Conservation (phyloP, 176 grass and related monocot species). For the Saccharum spontaneum region DNA sequence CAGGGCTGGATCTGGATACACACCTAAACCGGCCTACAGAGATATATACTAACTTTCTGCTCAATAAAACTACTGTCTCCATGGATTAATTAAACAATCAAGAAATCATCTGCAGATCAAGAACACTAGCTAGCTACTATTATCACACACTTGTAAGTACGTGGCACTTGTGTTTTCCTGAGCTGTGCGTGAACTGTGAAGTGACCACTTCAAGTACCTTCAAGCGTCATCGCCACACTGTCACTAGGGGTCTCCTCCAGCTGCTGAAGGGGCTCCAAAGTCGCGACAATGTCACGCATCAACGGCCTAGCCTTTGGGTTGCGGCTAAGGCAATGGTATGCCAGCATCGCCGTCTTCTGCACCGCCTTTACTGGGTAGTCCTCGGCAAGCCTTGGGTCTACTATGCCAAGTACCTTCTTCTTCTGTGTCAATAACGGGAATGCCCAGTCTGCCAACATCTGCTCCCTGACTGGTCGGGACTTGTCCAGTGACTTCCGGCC, state of each 20-base stretch:
- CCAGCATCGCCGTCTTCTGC: slow-evolving; percentile 69
- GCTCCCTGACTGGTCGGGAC: slow-evolving; percentile 60
- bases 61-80: background rate
- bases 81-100: slow-evolving; percentile 28
- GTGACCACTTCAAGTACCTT: slow-evolving; percentile 13
- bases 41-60: background rate
- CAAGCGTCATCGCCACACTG: background rate
- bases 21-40: background rate
- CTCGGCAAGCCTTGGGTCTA: slow-evolving; percentile 53
- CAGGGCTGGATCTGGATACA: background rate
- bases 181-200: background rate
- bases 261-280: slow-evolving; percentile 64
- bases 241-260: slow-evolving; percentile 20
- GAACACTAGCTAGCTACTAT: background rate
- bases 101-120: slow-evolving; percentile 22
- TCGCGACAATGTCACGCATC: slow-evolving; percentile 69
- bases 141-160: background rate
- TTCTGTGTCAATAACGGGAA: slow-evolving; percentile 44
- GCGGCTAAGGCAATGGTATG: slow-evolving; percentile 76
- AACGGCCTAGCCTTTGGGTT: slow-evolving; percentile 77
- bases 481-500: slow-evolving; percentile 73
- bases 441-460: slow-evolving; percentile 77
- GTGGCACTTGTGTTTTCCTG: background rate
- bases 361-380: slow-evolving; percentile 73
- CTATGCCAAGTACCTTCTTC: slow-evolving; percentile 53